Conservation (phyloP, 495 filamentous ascomycete species). For the Penicillium dipodomyicola region DNA sequence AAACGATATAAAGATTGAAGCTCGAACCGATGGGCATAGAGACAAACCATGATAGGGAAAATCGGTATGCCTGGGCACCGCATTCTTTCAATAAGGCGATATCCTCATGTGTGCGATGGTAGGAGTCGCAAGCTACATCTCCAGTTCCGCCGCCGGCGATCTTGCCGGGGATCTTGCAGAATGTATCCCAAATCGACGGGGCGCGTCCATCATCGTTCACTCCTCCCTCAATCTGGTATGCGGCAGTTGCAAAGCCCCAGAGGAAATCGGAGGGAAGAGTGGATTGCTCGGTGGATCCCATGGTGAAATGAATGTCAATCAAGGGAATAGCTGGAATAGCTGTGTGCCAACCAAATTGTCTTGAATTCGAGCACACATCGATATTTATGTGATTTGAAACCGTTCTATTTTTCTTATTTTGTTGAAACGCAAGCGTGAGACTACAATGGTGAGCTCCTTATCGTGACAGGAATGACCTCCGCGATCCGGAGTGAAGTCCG, state of each 20-base stretch:
- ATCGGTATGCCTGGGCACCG: conserved; percentile 65
- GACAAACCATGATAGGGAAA: conserved; percentile 71
- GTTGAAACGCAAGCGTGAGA: conserved; percentile 5
- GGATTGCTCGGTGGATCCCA: conserved; percentile 34
- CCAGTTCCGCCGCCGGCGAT: conserved; percentile 69
- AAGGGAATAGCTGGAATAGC: conserved; percentile 1
- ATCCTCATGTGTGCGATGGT: conserved; percentile 69
- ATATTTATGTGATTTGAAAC: conserved; percentile 10
- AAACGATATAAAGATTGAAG: neutral
- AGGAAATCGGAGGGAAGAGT: conserved; percentile 69
- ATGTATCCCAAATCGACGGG: conserved; percentile 75
- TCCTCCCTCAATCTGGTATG: conserved; percentile 77
- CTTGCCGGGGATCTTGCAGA: conserved; percentile 70
- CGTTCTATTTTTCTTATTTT: conserved; percentile 1
- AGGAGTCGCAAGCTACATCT: conserved; percentile 72
- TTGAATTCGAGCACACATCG: conserved; percentile 1
- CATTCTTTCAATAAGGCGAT: conserved; percentile 67
- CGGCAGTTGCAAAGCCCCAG: conserved; percentile 82
- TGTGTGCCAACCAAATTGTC: neutral
- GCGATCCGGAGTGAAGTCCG: conserved; percentile 63
- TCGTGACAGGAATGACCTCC: conserved; percentile 33
- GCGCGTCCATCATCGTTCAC: conserved; percentile 65
- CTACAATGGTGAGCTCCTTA: conserved; percentile 20
- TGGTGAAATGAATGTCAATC: conserved; percentile 34
- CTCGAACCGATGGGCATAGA: conserved; percentile 47